Evolutionary conservation across 2,329 filamentous ascomycete species (phyloP), one percentile per base, ranked within the genome.

Genomic region (Nigrospora oryzae): DNA sequence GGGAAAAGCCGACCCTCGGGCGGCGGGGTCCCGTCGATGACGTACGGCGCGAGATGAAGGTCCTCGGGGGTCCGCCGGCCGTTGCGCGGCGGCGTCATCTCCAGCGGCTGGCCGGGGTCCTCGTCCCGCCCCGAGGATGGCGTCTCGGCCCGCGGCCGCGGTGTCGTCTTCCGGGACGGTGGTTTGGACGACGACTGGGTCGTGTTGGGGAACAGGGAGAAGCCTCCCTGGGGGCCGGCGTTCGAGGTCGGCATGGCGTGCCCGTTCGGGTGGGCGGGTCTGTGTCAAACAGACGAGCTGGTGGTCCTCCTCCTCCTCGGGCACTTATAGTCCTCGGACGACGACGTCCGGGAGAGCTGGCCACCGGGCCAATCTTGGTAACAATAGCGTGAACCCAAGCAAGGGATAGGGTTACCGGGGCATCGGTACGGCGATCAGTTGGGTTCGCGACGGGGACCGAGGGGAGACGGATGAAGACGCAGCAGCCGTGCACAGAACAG

Each of bases 161-260:
- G 61, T 2, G 63, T 63, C 40, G 70, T 68, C 48, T 64, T 72
- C 50, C 71, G 61, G 19, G 68, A 65, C 42, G 68, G 65, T 16
- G 69, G 64, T 47, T 66, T 65, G 38, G 57, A 54, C 11, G 46
- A 32, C 17, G 35, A n/a, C n/a, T 36, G 32, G 51, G 60, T 71
- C 17, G 74, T 68, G 51, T 67, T 79, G 28, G 76, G 75, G 54
- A 80, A 79, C 48, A 80, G 69, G 48, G 76, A 79, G 60, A 79
- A 77, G 47, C 72, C 70, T 57, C 69, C 72, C 17, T 43, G 40
- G 40, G 46, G 36, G 13, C 43, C 46, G 12, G 38, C 39, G 34
- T 28, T 31, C 16, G 44, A 34, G 23, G 23, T 10, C 19, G 44
- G 40, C 44, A 46, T 46, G 6, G 37, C 23, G 15, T 38, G 23